These are phyloP conservation scores for Fusarium duplospermum DNA, from an alignment of 2,329 filamentous ascomycete genomes.

Conservation along the genomic window DNA sequence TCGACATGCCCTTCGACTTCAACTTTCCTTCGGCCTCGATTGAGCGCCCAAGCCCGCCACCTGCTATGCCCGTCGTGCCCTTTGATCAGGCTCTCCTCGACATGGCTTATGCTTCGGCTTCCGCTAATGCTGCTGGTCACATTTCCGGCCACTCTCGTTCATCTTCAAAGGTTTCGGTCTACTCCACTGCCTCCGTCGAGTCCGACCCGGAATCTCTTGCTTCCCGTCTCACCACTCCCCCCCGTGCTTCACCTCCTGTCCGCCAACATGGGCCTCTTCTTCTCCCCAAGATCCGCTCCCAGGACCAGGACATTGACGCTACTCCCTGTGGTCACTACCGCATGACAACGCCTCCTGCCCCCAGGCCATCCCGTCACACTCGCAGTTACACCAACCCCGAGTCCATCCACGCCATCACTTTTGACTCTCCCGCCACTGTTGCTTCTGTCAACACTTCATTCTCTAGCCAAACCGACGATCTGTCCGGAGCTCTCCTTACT, in stretches of 20 bases:
- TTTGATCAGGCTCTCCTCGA: slow-evolving; percentile 69
- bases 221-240: slow-evolving; percentile 76
- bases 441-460: slow-evolving; percentile 54
- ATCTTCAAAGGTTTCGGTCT: slow-evolving; percentile 74
- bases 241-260: slow-evolving; percentile 74
- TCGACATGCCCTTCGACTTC: slow-evolving; percentile 72
- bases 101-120: slow-evolving; percentile 56
- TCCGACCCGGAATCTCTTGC: slow-evolving; percentile 73
- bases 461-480: slow-evolving; percentile 49
- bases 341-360: slow-evolving; percentile 46
- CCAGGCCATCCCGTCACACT: slow-evolving; percentile 56
- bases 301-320: slow-evolving; percentile 81
- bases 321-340: slow-evolving; percentile 56
- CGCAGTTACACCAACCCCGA: slow-evolving; percentile 73
- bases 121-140: slow-evolving; percentile 37
- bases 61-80: slow-evolving; percentile 53
- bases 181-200: slow-evolving; percentile 67
- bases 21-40: slow-evolving; percentile 59
- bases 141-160: slow-evolving; percentile 68
- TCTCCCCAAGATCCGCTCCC: slow-evolving; percentile 85
- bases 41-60: slow-evolving; percentile 47
- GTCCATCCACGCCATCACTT: slow-evolving; percentile 56
- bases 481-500: slow-evolving; percentile 67
- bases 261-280: slow-evolving; percentile 83
- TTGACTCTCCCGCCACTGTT: slow-evolving; percentile 40